Conservation (phyloP, 495 filamentous ascomycete genomes). For the Penicillium cataractarum region DNA sequence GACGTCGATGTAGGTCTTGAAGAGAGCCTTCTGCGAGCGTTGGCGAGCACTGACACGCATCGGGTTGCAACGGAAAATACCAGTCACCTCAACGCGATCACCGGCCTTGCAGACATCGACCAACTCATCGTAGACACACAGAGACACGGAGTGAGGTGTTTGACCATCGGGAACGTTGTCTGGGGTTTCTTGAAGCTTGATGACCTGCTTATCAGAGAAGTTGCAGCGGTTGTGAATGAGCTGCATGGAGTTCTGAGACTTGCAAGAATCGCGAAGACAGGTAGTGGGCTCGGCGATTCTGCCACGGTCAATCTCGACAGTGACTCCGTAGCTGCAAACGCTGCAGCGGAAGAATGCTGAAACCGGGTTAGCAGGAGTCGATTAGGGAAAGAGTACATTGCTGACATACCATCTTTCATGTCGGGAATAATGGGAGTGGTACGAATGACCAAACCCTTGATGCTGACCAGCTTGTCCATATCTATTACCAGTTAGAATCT, state of each 20-base stretch:
- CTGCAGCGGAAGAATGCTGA: slow-evolving; percentile 91
- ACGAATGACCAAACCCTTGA: slow-evolving; percentile 96
- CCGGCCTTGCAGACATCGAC: slow-evolving; percentile 98
- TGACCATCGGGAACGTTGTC: slow-evolving; percentile 94
- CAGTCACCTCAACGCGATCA: slow-evolving; percentile 94
- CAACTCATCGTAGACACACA: slow-evolving; percentile 95
- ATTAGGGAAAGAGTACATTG: background rate
- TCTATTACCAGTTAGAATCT: slow-evolving; percentile 48
- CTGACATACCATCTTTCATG: slow-evolving; percentile 77
- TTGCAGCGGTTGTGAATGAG: slow-evolving; percentile 94
- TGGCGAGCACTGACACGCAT: slow-evolving; percentile 95
- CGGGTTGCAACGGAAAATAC: slow-evolving; percentile 92
- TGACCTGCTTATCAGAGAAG: slow-evolving; percentile 97
- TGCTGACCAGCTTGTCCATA: slow-evolving; percentile 93
- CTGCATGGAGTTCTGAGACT: slow-evolving; percentile 92
- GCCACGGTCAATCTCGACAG: slow-evolving; percentile 90
- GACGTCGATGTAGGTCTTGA: slow-evolving; percentile 97
- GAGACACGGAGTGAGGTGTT: slow-evolving; percentile 93
- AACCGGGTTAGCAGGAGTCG: background rate
- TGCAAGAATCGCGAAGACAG: slow-evolving; percentile 85
- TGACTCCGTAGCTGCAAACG: slow-evolving; percentile 86
- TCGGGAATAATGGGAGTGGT: slow-evolving; percentile 96
- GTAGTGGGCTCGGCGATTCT: slow-evolving; percentile 93
- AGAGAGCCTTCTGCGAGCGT: slow-evolving; percentile 87
- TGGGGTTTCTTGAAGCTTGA: slow-evolving; percentile 97